Conservation (phyloP, 495 filamentous ascomycete genomes). For the Podospora sp. region DNA sequence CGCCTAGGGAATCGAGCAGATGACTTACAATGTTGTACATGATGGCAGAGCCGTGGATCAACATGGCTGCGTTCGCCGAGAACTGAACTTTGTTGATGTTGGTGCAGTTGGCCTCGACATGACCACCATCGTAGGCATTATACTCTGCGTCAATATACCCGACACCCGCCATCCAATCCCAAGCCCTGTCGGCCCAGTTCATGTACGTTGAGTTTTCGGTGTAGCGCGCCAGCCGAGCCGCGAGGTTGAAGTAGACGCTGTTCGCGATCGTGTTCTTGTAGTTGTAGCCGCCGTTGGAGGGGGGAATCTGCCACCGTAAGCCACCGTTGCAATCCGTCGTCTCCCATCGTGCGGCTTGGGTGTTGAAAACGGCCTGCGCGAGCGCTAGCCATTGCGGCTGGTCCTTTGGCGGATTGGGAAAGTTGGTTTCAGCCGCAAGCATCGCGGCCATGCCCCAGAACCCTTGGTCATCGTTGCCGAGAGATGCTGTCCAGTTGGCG, state of each 20-base stretch:
- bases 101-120: constrained; percentile 54
- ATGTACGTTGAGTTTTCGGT: constrained; percentile 71
- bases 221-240: constrained; percentile 69
- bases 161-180: constrained; percentile 62
- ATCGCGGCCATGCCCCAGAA: constrained; percentile 72
- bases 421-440: constrained; percentile 66
- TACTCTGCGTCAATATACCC: constrained; percentile 55
- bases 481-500: constrained; percentile 59
- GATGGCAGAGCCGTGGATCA: constrained; percentile 67
- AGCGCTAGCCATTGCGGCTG: constrained; percentile 75
- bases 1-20: not conserved
- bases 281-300: constrained; percentile 73
- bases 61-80: constrained; percentile 71
- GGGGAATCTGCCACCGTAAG: constrained; percentile 79
- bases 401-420: constrained; percentile 57
- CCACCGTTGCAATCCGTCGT: constrained; percentile 69
- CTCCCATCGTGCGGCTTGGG: constrained; percentile 69
- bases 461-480: constrained; percentile 71
- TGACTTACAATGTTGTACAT: constrained; percentile 64
- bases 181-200: constrained; percentile 69
- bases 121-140: constrained; percentile 61
- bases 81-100: constrained; percentile 58
- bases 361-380: constrained; percentile 82
- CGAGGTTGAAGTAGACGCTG: constrained; percentile 70
- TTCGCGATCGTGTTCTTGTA: constrained; percentile 78